Base-by-base conservation (phyloP, 441 rosid genomes). In the Gossypium davidsonii region DNA sequence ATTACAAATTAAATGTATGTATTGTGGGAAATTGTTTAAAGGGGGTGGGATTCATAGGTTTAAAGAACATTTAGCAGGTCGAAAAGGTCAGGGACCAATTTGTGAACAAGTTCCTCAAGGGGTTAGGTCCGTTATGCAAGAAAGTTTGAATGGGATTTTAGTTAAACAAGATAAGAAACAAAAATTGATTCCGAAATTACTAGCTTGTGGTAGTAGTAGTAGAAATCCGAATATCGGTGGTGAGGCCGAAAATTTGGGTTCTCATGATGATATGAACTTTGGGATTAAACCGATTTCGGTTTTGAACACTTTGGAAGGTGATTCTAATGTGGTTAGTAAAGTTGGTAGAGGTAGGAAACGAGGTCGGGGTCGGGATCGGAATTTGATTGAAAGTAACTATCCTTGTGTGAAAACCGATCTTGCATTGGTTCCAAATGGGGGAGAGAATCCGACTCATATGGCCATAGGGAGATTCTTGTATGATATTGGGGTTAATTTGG, bases 1-100 rank as follows among this genome's bases (percentile, higher is more conserved):
- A 76, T 75, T 86, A 6, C 97, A 90, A 74, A 84, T 95, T 74
- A 88, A 83, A 81, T 95, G 99, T 60, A 63, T 87, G 39, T 93
- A 93, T 75, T 93, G 97, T 73, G 71, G 74, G 1, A 95, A 93
- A 79, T 48, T 93, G 78, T 91, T 93, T 42, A 95, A 90, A 85
- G 99, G 99, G 65, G 99, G 98, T 37, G 98, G 99, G 3, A 93
- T 95, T 85, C 88, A 89, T 66, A 87, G 99, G 79, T 88, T 95
- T 67, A 95, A 95, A 77, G 98, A 96, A 75, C 99, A 96, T 76
- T 91, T 96, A 73, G 97, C 99, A 0, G 92, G 95, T 73, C 88
- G 88, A 10, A 93, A 91, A 58, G 97, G 98, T 7, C 87, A 89
- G 71, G 95, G 94, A 0, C 85, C 93, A 1, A 83, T 85, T 67